Evolutionary conservation across 345 rosid species (phyloP), one percentile per base, ranked within the genome.

Genomic region (Linum tenue): DNA sequence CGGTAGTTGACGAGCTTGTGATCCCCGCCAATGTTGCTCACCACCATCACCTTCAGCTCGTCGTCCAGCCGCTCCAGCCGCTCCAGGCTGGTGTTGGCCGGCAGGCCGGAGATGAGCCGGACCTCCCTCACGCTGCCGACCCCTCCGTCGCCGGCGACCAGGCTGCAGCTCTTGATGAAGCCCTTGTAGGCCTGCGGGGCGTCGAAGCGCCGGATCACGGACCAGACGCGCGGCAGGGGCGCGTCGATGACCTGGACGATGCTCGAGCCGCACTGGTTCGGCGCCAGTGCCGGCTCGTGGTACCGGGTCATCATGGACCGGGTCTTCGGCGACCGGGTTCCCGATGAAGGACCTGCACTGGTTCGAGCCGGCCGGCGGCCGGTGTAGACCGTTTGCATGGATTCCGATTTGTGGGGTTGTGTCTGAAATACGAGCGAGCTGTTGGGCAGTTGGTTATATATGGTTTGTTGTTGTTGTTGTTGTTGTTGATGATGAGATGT

Each of bases 41-140:
- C 41, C 1, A 12, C 39, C 67, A 69, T 63, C 38, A 63, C 41
- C 15, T 56, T 35, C 7, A 8, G 39, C 0, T 69, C 72, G 16
- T 69, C 72, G 39, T 69, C 72, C 5, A 69, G 67, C 43, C 39
- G 41, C 3, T 69, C 72, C 15, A 69, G 56, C 67, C 72, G 63
- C 67, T 69, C 72, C 16, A 3, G 41, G 55, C 62, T 63, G 1
- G n/a, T 15, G 5, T 41, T 36, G 7, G 72, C 72, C 5, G 72
- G 62, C 37, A 69, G 42, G 55, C 72, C 72, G 16, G 72, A 62
- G 55, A 69, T 16, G 1, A 69, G 36, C 40, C 12, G 15, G 39
- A 69, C 40, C 36, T 69, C 67, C 22, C 72, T 60, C 2, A 69
- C 42, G 39, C 67, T 69, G 11, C 67, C 67, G 10, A 10, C 58